Base-by-base conservation (phyloP, 257 asterid species). In the Primulina huaijiensis region DNA sequence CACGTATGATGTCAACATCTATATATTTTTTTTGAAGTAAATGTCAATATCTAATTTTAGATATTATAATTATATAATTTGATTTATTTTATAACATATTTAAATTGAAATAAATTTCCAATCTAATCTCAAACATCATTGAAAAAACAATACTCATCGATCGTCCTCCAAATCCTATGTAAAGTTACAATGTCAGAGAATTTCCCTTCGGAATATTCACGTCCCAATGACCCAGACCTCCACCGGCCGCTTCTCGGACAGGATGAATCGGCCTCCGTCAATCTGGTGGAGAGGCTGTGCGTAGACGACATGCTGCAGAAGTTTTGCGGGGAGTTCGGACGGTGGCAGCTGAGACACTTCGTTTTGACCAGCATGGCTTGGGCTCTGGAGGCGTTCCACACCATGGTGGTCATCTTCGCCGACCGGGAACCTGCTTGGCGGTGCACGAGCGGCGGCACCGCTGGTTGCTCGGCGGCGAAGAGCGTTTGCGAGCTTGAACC, bases 391-490 rank as follows among this genome's bases (percentile, higher is more conserved):
- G 96, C 95, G 0, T 81, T 89, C 63, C 96, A 89, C 70, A 83
- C 90, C 64, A 92, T 92, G 98, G 93, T 89, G 21, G 93, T 92
- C 76, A 92, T 92, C 17, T 89, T 92, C 73, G 89, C 98, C 62
- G 98, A 92, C 75, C 89, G 88, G 0, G 92, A 87, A 66, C 98
- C 96, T 11, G 79, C 43, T 0, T 86, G 94, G 94, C 81, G 82
- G 74, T 87, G 95, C 70, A 1, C 60, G 56, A 86, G 27, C 5
- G 72, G 52, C 23, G 59, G 43, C 21, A 81, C 68, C 59, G 68
- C 14, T 0, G 82, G 66, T 11, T 87, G 87, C 66, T 73, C 72
- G 25, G 8, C 34, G 16, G 79, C 34, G 34, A 31, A 29, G 76
- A 89, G 88, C 72, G 72, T 89, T 14, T 89, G 98, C 50, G 76